Evolutionary conservation across 768 basidiomycete species (phyloP), one percentile per base, ranked within the genome.

Genomic region (Suillus discolor): DNA sequence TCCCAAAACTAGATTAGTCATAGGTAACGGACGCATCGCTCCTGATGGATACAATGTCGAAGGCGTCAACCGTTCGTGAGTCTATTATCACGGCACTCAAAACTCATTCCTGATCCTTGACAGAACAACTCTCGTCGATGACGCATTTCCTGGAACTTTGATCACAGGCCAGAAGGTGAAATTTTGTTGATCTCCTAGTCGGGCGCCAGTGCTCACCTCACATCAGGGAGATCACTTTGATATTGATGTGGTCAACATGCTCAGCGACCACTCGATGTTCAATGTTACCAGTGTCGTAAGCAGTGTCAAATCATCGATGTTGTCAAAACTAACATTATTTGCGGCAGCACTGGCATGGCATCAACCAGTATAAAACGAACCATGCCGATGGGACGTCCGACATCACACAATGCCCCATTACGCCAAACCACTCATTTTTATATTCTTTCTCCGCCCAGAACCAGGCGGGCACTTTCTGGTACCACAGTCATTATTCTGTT

Each of bases 291-390:
- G 81, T 34, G 81, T 88, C 41, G 86, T 87, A 41, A 67, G 83
- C 68, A 38, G 15, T 12, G 54, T 38, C 12, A 39, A 25, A 31
- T 28, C 11, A 18, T 51, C 44, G 8, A 69, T 18, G 16, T 53
- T 11, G 28, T 53, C 16, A 2, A 53, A 53, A 18, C 16, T 53
- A 2, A 12, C 20, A 39, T 44, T 34, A 25, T 53, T 6, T 8
- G 13, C 8, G 6, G 4, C 13, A 87, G 86, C 85, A 87, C 67
- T 87, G 84, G 84, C 86, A 87, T 69, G 85, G 86, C 2, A 71
- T 87, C 55, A 78, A 73, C 61, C 85, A 86, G 69, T 69, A 72
- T 1, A 63, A 67, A 4, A 79, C 81, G 7, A 82, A 79, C 63
- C 82, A 75, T 73, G 81, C 77, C 0, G 86, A 87, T 63, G 86